phyloP scores from a whole-genome alignment of 805 yeast genomes.

The Starmera caribaea region DNA sequence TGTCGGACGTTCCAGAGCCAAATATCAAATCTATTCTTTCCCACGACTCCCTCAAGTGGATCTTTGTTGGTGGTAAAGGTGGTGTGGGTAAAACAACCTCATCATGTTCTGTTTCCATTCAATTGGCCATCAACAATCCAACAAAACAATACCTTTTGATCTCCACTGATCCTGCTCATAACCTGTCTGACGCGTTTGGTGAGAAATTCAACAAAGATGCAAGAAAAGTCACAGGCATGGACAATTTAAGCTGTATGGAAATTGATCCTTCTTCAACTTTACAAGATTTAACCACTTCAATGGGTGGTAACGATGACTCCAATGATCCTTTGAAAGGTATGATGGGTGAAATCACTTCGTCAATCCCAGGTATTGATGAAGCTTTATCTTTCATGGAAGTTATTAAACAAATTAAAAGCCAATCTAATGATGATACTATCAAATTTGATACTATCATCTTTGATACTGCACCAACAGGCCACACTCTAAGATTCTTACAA shows the following conservation, averaged over 20 bases:
- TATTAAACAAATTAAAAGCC: constrained; percentile 87
- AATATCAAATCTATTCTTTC: constrained; percentile 59
- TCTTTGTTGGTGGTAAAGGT: constrained; percentile 98
- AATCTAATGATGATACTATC: constrained; percentile 34
- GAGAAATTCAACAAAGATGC: constrained; percentile 98
- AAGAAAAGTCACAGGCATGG: constrained; percentile 79
- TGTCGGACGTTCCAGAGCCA: constrained; percentile 38
- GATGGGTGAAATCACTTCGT: constrained; percentile 86
- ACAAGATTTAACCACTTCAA: constrained; percentile 63
- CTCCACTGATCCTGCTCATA: constrained; percentile 98
- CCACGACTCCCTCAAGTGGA: constrained; percentile 78
- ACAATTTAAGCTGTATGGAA: constrained; percentile 93
- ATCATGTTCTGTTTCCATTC: constrained; percentile 90
- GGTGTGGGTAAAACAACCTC: constrained; percentile 99
- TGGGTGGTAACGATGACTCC: constrained; percentile 31
- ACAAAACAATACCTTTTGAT: constrained; percentile 74
- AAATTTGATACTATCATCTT: constrained; percentile 84
- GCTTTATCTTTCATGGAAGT: constrained; percentile 98
- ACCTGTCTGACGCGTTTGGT: constrained; percentile 94
- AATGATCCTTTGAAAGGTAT: constrained; percentile 53
- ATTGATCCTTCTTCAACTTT: constrained; percentile 93
- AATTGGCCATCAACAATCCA: constrained; percentile 79
- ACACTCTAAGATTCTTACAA: constrained; percentile 89
- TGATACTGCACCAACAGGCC: constrained; percentile 99
- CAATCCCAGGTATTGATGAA: constrained; percentile 98